phyloP scores from a whole-genome alignment of 2,329 filamentous ascomycete genomes.

The Calonectria pseudoreteaudii region DNA sequence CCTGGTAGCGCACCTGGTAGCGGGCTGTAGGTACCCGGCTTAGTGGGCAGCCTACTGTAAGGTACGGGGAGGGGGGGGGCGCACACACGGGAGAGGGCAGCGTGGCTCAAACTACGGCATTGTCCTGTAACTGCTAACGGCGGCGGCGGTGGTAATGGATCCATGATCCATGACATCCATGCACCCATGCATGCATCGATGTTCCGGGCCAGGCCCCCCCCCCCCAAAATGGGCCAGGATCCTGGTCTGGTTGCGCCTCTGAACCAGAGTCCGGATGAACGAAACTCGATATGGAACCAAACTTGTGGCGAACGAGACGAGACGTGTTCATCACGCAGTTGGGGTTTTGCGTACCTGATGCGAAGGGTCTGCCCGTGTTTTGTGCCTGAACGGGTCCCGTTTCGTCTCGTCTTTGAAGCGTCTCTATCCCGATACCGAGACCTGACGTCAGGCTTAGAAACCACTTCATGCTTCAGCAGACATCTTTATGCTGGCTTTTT shows the following conservation, averaged over 20 bases:
- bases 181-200: conserved; percentile 7
- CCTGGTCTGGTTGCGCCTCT: background rate
- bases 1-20: conserved; percentile 1
- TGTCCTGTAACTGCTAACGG: conserved; percentile 44
- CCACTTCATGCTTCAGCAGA: background rate
- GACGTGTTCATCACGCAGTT: conserved; percentile 23
- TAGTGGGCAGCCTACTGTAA: conserved; percentile 25
- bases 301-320: conserved; percentile 21
- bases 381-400: conserved; percentile 1
- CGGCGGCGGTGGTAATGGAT: conserved; percentile 45
- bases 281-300: conserved; percentile 21
- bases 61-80: conserved; percentile 13
- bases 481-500: background rate
- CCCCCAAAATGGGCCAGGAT: background rate
- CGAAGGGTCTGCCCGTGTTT: background rate
- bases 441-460: conserved; percentile 6
- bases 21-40: conserved; percentile 16
- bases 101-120: conserved; percentile 7
- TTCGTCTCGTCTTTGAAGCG: conserved; percentile 5
- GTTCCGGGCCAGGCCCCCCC: conserved; percentile 14
- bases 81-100: conserved; percentile 8
- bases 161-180: conserved; percentile 19
- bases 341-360: conserved; percentile 19
- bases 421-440: background rate
- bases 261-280: conserved; percentile 9